Evolutionary conservation across 2,329 filamentous ascomycete genomes (phyloP), one percentile per base, ranked within the genome.

Genomic region (Pseudogymnoascus sp.): DNA sequence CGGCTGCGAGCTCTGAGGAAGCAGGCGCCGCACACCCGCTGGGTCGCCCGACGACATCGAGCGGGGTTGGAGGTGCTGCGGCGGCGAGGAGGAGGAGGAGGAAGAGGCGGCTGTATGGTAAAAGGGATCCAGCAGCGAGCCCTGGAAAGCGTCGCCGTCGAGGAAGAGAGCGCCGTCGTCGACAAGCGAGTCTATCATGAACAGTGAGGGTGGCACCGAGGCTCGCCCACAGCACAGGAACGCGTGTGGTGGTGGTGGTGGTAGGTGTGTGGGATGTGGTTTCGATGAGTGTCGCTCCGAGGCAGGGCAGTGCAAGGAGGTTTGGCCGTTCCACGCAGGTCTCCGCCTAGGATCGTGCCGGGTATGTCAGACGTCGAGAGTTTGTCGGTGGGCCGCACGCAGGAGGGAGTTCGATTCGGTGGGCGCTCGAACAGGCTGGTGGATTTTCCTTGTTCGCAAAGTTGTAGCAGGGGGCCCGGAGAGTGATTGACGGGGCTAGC

Each of bases 1-100:
- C 85, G 92, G 86, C 72, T 86, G 84, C 53, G 82, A 80, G 73
- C 80, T 86, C 73, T 89, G 87, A 37, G 86, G 86, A 73, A 89
- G 76, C 68, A 88, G 79, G 73, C 82, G 83, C 72, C 86, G 81
- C 69, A 81, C 80, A 64, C 81, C 78, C 24, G 59, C 31, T 65
- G 82, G 80, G 74, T 89, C 86, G 76, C 82, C 81, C n/a, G n/a
- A n/a, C 70, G 85, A 82, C 86, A 68, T 71, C 24, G 50, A 59
- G 42, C 42, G 42, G 42, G 42, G 19, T 47, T 47, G 42, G 42
- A 47, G 19, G 26, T 6, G 26, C 11, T 14, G 19, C 19, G 42
- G 42, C 42, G 42, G 42, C 42, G 42, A 47, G 42, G 42, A 24
- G 2, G 19, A 21, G 42, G 11, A 7, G 42, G 19, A 3, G 26